Evolutionary conservation across 2,329 filamentous ascomycete genomes (phyloP).

Genomic region (Penicillium hesseltinei): DNA sequence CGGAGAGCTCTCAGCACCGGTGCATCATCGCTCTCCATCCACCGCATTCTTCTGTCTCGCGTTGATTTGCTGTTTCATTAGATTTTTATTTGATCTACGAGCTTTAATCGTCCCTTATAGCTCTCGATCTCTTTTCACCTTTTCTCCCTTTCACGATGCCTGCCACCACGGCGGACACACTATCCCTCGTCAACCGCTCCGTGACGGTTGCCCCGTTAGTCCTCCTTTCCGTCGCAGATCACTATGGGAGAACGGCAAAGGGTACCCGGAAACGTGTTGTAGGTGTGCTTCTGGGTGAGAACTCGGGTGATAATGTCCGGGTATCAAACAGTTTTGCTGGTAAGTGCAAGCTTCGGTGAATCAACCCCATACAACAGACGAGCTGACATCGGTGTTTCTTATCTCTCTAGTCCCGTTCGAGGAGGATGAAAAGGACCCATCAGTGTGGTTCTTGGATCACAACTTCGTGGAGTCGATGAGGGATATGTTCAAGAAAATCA

Average conservation of each 20-base stretch:
- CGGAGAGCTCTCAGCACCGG: slow-evolving; percentile 21
- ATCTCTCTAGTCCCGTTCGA: slow-evolving; percentile 79
- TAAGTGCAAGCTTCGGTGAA: slow-evolving; percentile 46
- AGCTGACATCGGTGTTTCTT: slow-evolving; percentile 20
- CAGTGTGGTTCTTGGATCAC: slow-evolving; percentile 98
- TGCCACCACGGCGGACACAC: slow-evolving; percentile 92
- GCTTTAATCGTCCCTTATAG: slow-evolving; percentile 3
- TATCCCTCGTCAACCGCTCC: slow-evolving; percentile 89
- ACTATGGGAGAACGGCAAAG: slow-evolving; percentile 92
- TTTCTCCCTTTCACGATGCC: slow-evolving; percentile 64
- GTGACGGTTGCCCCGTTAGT: slow-evolving; percentile 97
- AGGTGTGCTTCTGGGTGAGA: slow-evolving; percentile 90
- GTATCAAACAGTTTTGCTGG: slow-evolving; percentile 99
- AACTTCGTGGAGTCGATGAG: slow-evolving; percentile 99
- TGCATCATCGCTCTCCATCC: slow-evolving; percentile 20
- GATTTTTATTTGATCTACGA: background rate
- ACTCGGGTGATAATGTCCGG: slow-evolving; percentile 91
- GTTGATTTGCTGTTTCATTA: slow-evolving; percentile 8
- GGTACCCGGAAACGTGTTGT: slow-evolving; percentile 87
- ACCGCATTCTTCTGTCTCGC: slow-evolving; percentile 4
- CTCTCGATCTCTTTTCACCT: background rate
- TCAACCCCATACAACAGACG: background rate
- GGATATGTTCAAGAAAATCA: slow-evolving; percentile 99
- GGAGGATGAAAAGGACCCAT: slow-evolving; percentile 97
- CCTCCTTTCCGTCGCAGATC: slow-evolving; percentile 95